Evolutionary conservation across 805 yeast genomes (phyloP), one percentile per base, ranked within the genome.

Genomic region (Isabelozyma pseudorhagii): DNA sequence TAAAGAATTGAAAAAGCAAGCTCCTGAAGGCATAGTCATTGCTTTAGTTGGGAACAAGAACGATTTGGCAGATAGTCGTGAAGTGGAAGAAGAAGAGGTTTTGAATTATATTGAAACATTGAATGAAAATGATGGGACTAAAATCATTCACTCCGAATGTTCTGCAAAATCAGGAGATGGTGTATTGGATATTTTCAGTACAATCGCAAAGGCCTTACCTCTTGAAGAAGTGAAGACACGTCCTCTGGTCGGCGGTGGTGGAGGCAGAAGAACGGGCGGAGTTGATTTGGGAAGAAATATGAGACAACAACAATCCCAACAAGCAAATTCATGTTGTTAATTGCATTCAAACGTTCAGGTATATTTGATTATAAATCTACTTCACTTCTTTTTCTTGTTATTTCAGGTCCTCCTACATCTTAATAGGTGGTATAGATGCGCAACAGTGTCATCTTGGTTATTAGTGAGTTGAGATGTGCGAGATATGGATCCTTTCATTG

Each of bases 1-100:
- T 38, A 83, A 84, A 59, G 94, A 87, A 66, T 69, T 87, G 53
- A 89, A 88, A 68, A 83, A 86, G 54, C 97, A 91, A 64, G 96
- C 96, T 63, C 81, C 80, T 11, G 63, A 79, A 48, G 81, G 84
- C 47, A 82, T 92, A 46, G 84, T 91, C 42, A 88, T 94, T 54
- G 89, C 93, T 34, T 66, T 87, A 39, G 89, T 85, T n/a, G 96
- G 92, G n/a, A 87, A 87, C 62, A 87, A 87, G 61, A 57, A 76
- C 1, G 96, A 87, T 68, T 69, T 87, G 55, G 78, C 64, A 13
- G 69, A 66, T 4, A 75, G 77, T 36, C 72, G 91, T 45, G 67
- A 72, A 48, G 75, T 74, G 2, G 67, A 63, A 3, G 66, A 62
- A 49, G 50, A 52, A 13, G 74, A 68, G 48, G 88, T 89, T 0